A percentile compares a stretch with the other conserved stretches of the same genome.
Conservation (phyloP, 2,329 filamentous ascomycete genomes). For the Aspergillus sp. region DNA sequence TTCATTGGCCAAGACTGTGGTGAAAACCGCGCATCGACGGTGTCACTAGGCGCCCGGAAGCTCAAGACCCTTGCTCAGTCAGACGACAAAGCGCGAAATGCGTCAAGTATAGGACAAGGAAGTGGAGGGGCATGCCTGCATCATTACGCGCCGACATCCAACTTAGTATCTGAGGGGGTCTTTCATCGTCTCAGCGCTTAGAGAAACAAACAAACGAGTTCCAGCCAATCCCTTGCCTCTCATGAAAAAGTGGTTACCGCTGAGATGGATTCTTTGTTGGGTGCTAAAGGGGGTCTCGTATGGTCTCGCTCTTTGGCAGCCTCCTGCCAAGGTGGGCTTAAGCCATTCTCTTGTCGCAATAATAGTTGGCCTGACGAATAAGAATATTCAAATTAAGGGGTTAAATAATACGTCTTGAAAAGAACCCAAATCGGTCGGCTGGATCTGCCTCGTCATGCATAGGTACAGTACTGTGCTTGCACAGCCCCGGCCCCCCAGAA, state of each 20-base stretch:
- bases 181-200: constrained; percentile 13
- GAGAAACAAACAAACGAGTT: constrained; percentile 2
- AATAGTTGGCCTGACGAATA: not conserved
- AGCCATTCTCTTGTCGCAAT: constrained; percentile 1
- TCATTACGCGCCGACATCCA: constrained; percentile 2
- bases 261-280: constrained; percentile 1
- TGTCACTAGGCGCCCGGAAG: not conserved
- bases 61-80: not conserved
- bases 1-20: not conserved
- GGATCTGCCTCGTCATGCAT: constrained; percentile 5
- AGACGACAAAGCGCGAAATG: not conserved
- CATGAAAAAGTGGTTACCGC: not conserved
- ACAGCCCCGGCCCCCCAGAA: not conserved
- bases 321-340: constrained; percentile 4
- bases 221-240: not conserved
- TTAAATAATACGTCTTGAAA: not conserved
- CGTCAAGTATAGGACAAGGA: not conserved
- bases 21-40: not conserved
- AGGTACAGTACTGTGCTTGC: not conserved
- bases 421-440: not conserved
- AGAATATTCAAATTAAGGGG: not conserved
- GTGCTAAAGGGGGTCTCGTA: not conserved
- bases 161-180: not conserved
- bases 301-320: not conserved
- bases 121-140: not conserved